phyloP scores from a whole-genome alignment of 306 rosid genomes.

The Glycyrrhiza uralensis region DNA sequence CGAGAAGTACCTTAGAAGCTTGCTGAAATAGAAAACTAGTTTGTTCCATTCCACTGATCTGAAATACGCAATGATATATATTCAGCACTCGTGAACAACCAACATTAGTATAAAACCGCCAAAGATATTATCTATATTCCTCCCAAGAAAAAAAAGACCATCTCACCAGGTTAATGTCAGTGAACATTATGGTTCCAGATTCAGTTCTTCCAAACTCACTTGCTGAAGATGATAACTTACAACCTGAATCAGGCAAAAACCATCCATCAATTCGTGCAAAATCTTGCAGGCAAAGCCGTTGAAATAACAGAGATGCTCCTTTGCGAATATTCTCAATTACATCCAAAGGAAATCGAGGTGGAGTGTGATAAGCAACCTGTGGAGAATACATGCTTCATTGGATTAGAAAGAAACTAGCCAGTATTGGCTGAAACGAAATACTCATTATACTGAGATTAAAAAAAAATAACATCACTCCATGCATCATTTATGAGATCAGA shows the following conservation, averaged over 20 bases:
- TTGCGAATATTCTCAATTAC: constrained; percentile 70
- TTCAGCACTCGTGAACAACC: constrained; percentile 13
- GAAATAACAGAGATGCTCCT: constrained; percentile 83
- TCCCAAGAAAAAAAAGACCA: constrained; percentile 9
- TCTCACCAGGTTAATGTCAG: constrained; percentile 93
- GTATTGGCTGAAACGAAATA: not conserved
- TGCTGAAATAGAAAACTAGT: constrained; percentile 98
- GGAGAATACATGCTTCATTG: constrained; percentile 19
- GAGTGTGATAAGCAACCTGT: constrained; percentile 95
- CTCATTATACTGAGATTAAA: not conserved
- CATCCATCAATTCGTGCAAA: constrained; percentile 98
- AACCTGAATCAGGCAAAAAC: constrained; percentile 68
- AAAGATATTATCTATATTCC: not conserved
- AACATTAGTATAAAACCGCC: constrained; percentile 14
- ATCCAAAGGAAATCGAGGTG: constrained; percentile 80
- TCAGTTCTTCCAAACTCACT: constrained; percentile 62
- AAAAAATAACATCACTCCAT: constrained; percentile 1
- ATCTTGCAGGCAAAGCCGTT: constrained; percentile 63
- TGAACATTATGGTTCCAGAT: constrained; percentile 68
- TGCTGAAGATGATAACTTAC: constrained; percentile 41
- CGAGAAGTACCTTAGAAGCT: constrained; percentile 77
- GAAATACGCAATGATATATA: constrained; percentile 26
- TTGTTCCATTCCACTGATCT: constrained; percentile 99
- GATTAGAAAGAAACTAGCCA: constrained; percentile 23
- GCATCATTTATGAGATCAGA: not conserved